A percentile compares a stretch with the other conserved stretches of the same genome.
These are phyloP conservation scores for Mortierella sp. DNA, from an alignment of 371 early-diverging fungal species.

Conservation along the genomic window DNA sequence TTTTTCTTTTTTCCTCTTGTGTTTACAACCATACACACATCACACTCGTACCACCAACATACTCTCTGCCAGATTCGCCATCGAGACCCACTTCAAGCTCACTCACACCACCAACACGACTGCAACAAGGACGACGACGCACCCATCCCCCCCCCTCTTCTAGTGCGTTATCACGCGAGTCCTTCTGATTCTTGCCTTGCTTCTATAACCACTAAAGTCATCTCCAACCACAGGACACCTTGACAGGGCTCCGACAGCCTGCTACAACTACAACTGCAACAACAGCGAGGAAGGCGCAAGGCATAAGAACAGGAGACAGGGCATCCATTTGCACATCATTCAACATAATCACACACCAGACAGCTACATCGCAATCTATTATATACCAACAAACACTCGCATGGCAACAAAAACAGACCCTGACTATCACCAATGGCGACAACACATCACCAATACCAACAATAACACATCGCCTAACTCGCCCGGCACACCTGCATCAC, in stretches of 20 bases:
- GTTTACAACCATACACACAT: not conserved
- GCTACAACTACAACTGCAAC: no score
- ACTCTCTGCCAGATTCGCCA: not conserved
- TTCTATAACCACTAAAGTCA: not conserved
- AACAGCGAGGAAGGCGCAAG: no score
- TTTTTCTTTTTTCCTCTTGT: not conserved
- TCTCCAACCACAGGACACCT: not conserved
- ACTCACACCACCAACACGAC: not conserved
- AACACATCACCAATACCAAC: not conserved
- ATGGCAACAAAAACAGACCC: constrained; percentile 23
- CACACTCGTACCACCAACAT: not conserved
- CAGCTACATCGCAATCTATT: not conserved
- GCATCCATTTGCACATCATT: no score
- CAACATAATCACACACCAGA: not conserved
- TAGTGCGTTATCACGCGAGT: no score
- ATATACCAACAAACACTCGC: not conserved
- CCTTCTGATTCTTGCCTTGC: no score
- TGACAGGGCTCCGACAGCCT: no score
- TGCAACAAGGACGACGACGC: not conserved
- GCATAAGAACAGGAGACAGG: no score
- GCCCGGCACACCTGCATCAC: constrained; percentile 15
- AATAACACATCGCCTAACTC: constrained; percentile 19
- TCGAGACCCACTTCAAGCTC: not conserved
- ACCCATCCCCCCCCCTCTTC: not conserved
- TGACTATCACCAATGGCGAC: constrained; percentile 23